Evolutionary conservation across 495 filamentous ascomycete species (phyloP), one percentile per base, ranked within the genome.

Genomic region (Aspergillus biplanus): DNA sequence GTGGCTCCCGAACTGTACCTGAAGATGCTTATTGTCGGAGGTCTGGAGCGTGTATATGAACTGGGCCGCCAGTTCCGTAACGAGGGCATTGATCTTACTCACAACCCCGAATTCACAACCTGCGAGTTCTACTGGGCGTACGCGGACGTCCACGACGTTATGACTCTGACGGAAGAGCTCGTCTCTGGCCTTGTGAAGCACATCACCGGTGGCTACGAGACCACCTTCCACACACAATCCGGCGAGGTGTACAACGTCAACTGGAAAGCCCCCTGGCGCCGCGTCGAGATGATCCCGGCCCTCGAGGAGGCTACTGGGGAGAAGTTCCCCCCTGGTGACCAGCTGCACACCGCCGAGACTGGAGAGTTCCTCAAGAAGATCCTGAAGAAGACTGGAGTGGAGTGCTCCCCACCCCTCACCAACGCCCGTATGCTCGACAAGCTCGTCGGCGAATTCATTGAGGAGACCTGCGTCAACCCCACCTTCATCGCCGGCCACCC

Each of bases 61-160:
- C 84, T 98, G 56, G 95, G 96, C 18, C 86, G 90, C 3, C 89
- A 92, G 64, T 97, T 98, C 84, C 83, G 95, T 62, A 99, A 98
- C 68, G 95, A 99, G 75, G 93, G 92, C 58, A 91, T 96, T 69
- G 95, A 99, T 78, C 81, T 96, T 56, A 97, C 95, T 13, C 96
- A 99, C 82, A 99, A 99, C 80, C 95, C 95, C 3, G 95, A 99
- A 70, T 99, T 98, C 82, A 98, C 96, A 11, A 93, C 93, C 12
- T 93, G 90, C 71, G 96, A 99, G 75, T 97, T 97, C 81, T 99
- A 99, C 77, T 87, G 87, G 87, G 95, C 95, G 13, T 97, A 93
- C 66, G 92, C 92, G 42, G 96, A 98, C 77, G 84, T 94, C 52
- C 90, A 92, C 75, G 95, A 99, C 73, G 73, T 97, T 49, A 96